A percentile compares a stretch with the other conserved stretches of the same genome.
Conservation (phyloP, 2,329 filamentous ascomycete species). For the Ophiostoma sp. region DNA sequence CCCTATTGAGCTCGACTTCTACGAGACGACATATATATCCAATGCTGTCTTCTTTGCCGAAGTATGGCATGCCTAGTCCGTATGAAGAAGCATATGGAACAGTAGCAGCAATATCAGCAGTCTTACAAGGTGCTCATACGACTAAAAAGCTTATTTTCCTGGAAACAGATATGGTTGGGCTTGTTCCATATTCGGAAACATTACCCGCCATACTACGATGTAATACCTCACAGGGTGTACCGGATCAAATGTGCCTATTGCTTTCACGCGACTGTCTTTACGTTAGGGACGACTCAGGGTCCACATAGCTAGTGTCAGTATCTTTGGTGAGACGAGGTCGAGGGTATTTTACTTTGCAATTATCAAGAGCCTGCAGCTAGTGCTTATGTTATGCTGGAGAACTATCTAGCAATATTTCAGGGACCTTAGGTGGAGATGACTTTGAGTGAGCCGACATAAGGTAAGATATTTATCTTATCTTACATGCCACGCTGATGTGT, state of each 20-base stretch:
- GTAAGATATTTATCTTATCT: too few relatives aligned
- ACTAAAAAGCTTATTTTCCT: conserved; percentile 11
- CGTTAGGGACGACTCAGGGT: not conserved
- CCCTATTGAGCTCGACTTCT: too few relatives aligned
- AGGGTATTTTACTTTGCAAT: too few relatives aligned
- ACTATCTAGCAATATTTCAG: not conserved
- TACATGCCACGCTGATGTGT: not conserved
- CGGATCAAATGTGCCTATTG: not conserved
- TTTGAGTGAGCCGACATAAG: not conserved
- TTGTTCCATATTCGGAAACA: conserved; percentile 25
- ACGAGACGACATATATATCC: too few relatives aligned
- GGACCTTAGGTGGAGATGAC: not conserved
- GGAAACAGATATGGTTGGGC: not conserved
- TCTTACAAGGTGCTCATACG: conserved; percentile 2
- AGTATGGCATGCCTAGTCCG: too few relatives aligned
- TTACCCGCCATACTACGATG: conserved; percentile 20
- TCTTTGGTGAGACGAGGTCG: not conserved
- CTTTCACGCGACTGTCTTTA: not conserved
- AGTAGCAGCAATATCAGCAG: not conserved
- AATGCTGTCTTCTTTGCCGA: too few relatives aligned
- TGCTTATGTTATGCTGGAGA: not conserved
- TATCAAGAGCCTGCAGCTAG: not conserved
- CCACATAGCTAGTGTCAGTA: not conserved
- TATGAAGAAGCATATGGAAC: too few relatives aligned
- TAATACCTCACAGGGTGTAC: not conserved